A percentile compares a stretch with the other conserved stretches of the same genome.
These are phyloP conservation scores for Yarrowia divulgata DNA, from an alignment of 805 yeast genomes.

Conservation along the genomic window DNA sequence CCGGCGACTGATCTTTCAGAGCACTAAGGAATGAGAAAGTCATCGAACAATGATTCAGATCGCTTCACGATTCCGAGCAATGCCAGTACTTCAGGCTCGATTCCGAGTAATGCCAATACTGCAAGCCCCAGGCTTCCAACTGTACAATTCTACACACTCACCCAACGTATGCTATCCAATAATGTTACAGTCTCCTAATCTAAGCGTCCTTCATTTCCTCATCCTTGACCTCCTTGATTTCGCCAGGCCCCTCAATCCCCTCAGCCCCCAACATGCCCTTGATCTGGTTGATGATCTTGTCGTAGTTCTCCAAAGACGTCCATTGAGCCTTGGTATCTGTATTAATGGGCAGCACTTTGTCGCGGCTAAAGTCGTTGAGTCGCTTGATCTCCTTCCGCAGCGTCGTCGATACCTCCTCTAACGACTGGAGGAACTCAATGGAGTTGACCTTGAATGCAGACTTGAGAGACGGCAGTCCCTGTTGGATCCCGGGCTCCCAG, in stretches of 20 bases:
- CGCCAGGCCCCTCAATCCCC: too few relatives aligned
- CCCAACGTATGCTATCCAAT: too few relatives aligned
- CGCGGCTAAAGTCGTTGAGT: slow-evolving; percentile 59
- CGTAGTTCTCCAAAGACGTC: slow-evolving; percentile 66
- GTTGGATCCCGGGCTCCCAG: slow-evolving; percentile 44
- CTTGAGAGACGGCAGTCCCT: slow-evolving; percentile 46
- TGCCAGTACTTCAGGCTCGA: too few relatives aligned
- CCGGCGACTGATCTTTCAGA: too few relatives aligned
- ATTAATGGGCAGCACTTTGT: slow-evolving; percentile 67
- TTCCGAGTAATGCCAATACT: too few relatives aligned
- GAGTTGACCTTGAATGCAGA: slow-evolving; percentile 56
- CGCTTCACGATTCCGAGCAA: too few relatives aligned
- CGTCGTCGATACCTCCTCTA: slow-evolving; percentile 65
- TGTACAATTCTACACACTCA: too few relatives aligned
- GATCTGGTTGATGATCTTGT: slow-evolving; percentile 49
- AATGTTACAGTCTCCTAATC: too few relatives aligned
- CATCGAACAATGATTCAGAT: too few relatives aligned
- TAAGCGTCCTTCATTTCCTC: slow-evolving; percentile 15
- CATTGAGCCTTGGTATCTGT: slow-evolving; percentile 75
- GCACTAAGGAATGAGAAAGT: too few relatives aligned
- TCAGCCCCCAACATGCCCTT: slow-evolving; percentile 2
- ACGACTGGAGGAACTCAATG: slow-evolving; percentile 58
- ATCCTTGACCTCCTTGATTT: background rate
- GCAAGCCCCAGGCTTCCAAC: too few relatives aligned
- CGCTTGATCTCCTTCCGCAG: slow-evolving; percentile 71